Evolutionary conservation across 257 asterid genomes (phyloP).

Genomic region (Ocimum tenuiflorum): DNA sequence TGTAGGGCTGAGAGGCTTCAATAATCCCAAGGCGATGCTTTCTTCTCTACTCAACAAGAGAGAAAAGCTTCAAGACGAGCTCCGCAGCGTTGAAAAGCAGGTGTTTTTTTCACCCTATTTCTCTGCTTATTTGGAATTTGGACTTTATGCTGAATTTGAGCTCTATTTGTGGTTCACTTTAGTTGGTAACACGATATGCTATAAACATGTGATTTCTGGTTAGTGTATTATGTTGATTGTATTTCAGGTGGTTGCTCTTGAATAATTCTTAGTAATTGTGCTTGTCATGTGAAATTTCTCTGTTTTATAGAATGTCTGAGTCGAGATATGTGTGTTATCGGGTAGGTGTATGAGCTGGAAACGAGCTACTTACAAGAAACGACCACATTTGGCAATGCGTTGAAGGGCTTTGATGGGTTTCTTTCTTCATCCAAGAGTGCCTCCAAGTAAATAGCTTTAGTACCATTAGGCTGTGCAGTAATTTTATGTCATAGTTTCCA

Average conservation of each 20-base stretch:
- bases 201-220: not conserved
- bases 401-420: slow-evolving; percentile 87
- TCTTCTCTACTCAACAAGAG: slow-evolving; percentile 65
- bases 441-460: slow-evolving; percentile 45
- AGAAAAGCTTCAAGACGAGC: slow-evolving; percentile 69
- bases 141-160: not conserved
- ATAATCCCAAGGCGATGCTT: slow-evolving; percentile 64
- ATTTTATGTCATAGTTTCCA: not conserved
- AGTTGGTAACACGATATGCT: not conserved
- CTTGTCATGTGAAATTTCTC: not conserved
- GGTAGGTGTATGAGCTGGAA: slow-evolving; percentile 81
- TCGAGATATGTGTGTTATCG: not conserved
- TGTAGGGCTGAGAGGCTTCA: slow-evolving; percentile 57
- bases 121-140: not conserved
- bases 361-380: slow-evolving; percentile 87
- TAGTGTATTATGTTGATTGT: too few relatives aligned
- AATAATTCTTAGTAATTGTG: too few relatives aligned
- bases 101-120: slow-evolving; percentile 19
- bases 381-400: slow-evolving; percentile 60
- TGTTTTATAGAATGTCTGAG: not conserved
- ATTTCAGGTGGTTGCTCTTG: too few relatives aligned
- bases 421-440: slow-evolving; percentile 72
- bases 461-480: not conserved
- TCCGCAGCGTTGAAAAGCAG: slow-evolving; percentile 71
- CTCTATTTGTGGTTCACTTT: not conserved